These are phyloP conservation scores for Tolypocladium guangdongense DNA, from an alignment of 2,329 filamentous ascomycete species.

Conservation along the genomic window DNA sequence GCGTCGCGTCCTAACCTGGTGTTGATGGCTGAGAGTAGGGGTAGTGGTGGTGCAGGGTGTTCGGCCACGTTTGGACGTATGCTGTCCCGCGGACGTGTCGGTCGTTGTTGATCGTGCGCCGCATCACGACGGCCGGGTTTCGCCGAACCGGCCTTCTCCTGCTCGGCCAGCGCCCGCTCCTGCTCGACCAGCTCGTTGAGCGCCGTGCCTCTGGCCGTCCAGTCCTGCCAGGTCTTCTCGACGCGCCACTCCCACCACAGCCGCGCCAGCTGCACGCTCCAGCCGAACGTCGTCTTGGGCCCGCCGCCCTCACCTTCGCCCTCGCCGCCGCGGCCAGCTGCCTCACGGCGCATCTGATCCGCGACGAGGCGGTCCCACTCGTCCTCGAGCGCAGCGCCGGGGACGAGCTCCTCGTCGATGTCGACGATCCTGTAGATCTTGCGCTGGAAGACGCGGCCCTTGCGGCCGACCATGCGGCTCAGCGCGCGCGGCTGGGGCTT, in stretches of 20 bases:
- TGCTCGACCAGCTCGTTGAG: constrained; percentile 27
- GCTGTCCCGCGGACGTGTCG: neutral
- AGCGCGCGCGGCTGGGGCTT: constrained; percentile 55
- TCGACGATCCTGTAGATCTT: constrained; percentile 25
- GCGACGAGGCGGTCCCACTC: constrained; percentile 33
- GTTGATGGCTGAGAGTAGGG: constrained; percentile 1
- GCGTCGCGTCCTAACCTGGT: neutral
- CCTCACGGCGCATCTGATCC: constrained; percentile 9
- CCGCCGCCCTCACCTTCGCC: neutral
- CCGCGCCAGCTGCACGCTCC: constrained; percentile 17
- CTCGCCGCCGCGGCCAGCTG: neutral
- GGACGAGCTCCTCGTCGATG: constrained; percentile 25
- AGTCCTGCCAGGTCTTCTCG: constrained; percentile 22
- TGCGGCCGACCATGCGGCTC: constrained; percentile 44
- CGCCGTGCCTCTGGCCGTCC: constrained; percentile 28
- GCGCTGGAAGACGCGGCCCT: constrained; percentile 31
- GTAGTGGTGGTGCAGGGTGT: neutral
- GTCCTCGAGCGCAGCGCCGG: constrained; percentile 30
- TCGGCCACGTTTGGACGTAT: constrained; percentile 6
- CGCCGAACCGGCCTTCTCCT: constrained; percentile 6
- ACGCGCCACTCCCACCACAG: constrained; percentile 21
- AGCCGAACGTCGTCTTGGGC: constrained; percentile 15
- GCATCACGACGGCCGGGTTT: neutral
- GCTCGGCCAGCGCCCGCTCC: constrained; percentile 21
- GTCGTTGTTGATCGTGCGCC: neutral